A percentile compares a stretch with the other conserved stretches of the same genome.
These are phyloP conservation scores for Aureobasidium sp. DNA, from an alignment of 2,329 filamentous ascomycete genomes.

Conservation along the genomic window DNA sequence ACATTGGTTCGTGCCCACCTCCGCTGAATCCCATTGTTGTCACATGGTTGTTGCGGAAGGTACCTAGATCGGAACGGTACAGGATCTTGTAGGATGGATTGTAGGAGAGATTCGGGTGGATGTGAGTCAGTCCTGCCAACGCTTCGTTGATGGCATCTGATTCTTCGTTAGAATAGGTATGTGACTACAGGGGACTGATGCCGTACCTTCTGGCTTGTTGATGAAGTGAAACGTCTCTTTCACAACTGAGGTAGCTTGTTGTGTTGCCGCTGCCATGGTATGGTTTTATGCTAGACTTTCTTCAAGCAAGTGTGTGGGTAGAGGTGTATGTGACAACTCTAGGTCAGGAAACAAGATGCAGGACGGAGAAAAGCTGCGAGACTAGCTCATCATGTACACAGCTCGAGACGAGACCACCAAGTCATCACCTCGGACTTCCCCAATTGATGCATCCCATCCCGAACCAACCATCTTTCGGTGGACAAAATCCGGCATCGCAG, in stretches of 20 bases:
- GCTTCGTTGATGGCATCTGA: constrained; percentile 29
- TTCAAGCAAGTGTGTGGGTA: neutral
- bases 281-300: accelerated
- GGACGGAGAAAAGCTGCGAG: neutral
- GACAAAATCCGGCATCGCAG: neutral
- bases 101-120: constrained; percentile 27
- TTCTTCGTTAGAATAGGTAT: neutral
- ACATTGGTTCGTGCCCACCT: constrained; percentile 47
- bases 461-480: neutral
- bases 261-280: constrained; percentile 1
- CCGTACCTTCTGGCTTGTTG: constrained; percentile 20
- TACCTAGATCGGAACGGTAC: constrained; percentile 26
- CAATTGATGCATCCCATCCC: neutral
- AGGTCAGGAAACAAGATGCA: neutral
- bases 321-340: neutral
- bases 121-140: constrained; percentile 26
- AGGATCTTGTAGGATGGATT: constrained; percentile 28
- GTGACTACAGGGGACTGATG: neutral
- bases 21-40: constrained; percentile 30
- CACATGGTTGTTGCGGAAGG: constrained; percentile 25
- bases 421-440: constrained; percentile 1
- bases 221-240: constrained; percentile 30
- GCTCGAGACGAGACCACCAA: neutral
- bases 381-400: constrained; percentile 2
- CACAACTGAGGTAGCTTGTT: neutral